Base-by-base conservation (phyloP, 176 grass and related monocot species). In the Lolium perenne region DNA sequence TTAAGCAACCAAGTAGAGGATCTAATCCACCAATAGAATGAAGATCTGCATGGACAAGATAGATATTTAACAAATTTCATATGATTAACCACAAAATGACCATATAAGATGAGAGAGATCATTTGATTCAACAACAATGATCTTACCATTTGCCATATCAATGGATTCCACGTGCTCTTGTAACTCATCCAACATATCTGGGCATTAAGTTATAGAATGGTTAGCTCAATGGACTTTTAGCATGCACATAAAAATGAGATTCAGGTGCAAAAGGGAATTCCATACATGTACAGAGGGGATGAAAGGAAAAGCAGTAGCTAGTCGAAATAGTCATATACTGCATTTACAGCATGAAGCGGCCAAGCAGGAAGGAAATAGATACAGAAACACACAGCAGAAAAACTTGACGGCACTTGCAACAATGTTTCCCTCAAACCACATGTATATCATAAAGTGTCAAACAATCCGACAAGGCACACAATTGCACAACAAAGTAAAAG, bases 11-110 rank as follows among this genome's bases (percentile, higher is more conserved):
- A 80, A 99, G 86, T 16, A 99, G 87, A 77, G 94, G 97, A 85
- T 91, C 87, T 57, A 99, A 83, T 5, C 97, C 97, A 82, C 97
- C 97, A 50, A 99, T 93, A 5, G 92, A 85, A 86, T 95, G 86
- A 15, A 99, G 73, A 89, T 99, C 97, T 98, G 84, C 71, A 26
- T 76, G 17, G 68, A 80, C 82, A 56, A 79, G 55, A 38, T 12
- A 79, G 20, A 80, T 20, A 68, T 62, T 51, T 71, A 66, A 89
- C 2, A 38, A 48, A 0, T 70, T 13, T 60, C 54, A 6, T 50
- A 23, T 51, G 38, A 5, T 75, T 35, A 83, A 16, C 14, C 16
- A 8, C 1, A 69, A 8, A 64, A 61, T 68, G 60, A 62, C 13
- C 18, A 80, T 83, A 45, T 41, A 58, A 5, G 40, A 69, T 59